phyloP scores from a whole-genome alignment of 768 basidiomycete species.

The Russula brevipes region DNA sequence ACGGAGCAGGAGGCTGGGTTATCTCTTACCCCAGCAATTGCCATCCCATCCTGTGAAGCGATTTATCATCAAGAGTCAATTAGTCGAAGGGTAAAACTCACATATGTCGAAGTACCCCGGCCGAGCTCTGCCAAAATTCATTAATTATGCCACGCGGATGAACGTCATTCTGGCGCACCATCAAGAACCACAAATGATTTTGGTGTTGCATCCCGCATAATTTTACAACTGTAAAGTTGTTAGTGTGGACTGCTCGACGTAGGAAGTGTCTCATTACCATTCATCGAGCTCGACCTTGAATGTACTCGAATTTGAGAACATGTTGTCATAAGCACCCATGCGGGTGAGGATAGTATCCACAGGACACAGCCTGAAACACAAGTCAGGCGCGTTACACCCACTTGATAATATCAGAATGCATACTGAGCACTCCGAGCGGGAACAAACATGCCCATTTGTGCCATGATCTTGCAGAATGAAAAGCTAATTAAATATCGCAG shows the following conservation, averaged over 20 bases:
- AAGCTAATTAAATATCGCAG: background rate
- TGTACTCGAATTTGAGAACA: slow-evolving; percentile 91
- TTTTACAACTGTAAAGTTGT: slow-evolving; percentile 63
- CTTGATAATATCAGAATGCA: slow-evolving; percentile 22
- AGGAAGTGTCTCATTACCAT: slow-evolving; percentile 48
- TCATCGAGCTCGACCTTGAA: slow-evolving; percentile 99
- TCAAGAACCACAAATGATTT: slow-evolving; percentile 92
- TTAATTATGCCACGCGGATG: background rate
- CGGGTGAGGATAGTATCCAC: slow-evolving; percentile 90
- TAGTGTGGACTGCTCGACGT: background rate
- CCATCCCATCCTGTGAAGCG: slow-evolving; percentile 83
- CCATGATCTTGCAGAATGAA: slow-evolving; percentile 59
- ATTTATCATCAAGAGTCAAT: slow-evolving; percentile 15
- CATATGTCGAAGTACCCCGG: slow-evolving; percentile 91
- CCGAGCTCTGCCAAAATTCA: slow-evolving; percentile 67
- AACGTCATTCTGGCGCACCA: slow-evolving; percentile 45
- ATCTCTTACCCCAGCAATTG: slow-evolving; percentile 76
- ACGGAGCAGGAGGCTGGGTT: background rate
- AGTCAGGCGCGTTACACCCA: slow-evolving; percentile 10
- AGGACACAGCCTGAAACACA: slow-evolving; percentile 61
- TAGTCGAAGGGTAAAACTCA: slow-evolving; percentile 34
- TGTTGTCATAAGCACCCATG: slow-evolving; percentile 98
- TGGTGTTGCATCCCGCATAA: slow-evolving; percentile 89
- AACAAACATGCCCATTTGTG: slow-evolving; percentile 92
- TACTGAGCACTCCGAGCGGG: slow-evolving; percentile 79